Evolutionary conservation across 2,329 filamentous ascomycete genomes (phyloP).

Genomic region (Graphilbum fragrans): DNA sequence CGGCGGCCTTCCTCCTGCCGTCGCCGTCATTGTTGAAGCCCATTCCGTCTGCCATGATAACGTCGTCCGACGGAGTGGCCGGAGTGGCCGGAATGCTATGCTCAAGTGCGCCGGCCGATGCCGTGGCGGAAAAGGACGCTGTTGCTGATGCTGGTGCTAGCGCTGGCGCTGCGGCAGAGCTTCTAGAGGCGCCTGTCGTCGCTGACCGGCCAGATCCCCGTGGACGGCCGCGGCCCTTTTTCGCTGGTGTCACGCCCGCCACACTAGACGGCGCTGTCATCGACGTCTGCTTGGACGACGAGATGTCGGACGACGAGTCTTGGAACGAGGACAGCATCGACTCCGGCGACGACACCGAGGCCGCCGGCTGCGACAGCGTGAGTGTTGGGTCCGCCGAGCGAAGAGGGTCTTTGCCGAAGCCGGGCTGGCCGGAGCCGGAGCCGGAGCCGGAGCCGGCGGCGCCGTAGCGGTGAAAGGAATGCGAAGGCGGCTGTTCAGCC

Average conservation of each 20-base stretch:
- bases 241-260: slow-evolving; percentile 3
- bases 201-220: slow-evolving; percentile 11
- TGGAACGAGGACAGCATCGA: slow-evolving; percentile 20
- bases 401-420: slow-evolving; percentile 2
- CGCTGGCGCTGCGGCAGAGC: neutral
- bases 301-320: slow-evolving; percentile 38
- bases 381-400: slow-evolving; percentile 7
- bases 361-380: slow-evolving; percentile 4
- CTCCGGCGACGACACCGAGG: slow-evolving; percentile 11
- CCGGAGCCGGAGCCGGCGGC: neutral
- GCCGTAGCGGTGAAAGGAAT: neutral
- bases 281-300: slow-evolving; percentile 16
- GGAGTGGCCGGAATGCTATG: no score
- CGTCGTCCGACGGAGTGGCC: slow-evolving; percentile 12
- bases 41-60: slow-evolving; percentile 28
- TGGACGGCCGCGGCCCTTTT: slow-evolving; percentile 13
- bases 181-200: neutral
- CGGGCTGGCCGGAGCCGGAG: neutral
- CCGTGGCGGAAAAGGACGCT: neutral
- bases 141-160: neutral
- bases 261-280: slow-evolving; percentile 9
- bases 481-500: neutral
- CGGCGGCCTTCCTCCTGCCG: neutral
- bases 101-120: neutral
- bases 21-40: slow-evolving; percentile 22